phyloP scores from a whole-genome alignment of 805 yeast species.

The Peterozyma xylosa region DNA sequence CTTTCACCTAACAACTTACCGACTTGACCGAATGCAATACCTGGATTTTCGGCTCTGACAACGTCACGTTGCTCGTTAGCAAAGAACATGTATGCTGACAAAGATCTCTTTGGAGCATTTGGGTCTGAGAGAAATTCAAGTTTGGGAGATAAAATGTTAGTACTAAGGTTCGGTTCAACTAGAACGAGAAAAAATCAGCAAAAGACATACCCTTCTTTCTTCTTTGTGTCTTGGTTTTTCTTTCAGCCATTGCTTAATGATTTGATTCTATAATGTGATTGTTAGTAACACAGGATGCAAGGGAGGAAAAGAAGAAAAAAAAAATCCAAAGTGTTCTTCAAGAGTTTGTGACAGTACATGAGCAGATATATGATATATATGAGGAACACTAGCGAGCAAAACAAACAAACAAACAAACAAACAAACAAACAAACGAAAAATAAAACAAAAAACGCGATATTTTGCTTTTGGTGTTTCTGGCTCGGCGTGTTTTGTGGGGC shows the following conservation, averaged over 20 bases:
- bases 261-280: too few relatives aligned
- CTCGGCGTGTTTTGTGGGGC: too few relatives aligned
- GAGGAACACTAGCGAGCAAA: too few relatives aligned
- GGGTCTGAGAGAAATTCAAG: conserved; percentile 61
- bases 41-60: conserved; percentile 95
- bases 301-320: background rate
- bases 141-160: background rate
- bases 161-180: background rate
- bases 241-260: conserved; percentile 16
- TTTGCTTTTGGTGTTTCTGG: too few relatives aligned
- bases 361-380: too few relatives aligned
- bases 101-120: conserved; percentile 98
- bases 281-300: background rate
- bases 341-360: too few relatives aligned
- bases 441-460: too few relatives aligned
- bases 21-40: conserved; percentile 90
- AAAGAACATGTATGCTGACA: conserved; percentile 98
- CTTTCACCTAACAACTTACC: conserved; percentile 93
- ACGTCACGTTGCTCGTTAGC: conserved; percentile 96
- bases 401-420: background rate
- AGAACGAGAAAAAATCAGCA: background rate
- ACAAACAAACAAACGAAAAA: conserved; percentile 1
- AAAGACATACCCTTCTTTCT: conserved; percentile 25
- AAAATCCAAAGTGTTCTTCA: too few relatives aligned
- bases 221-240: conserved; percentile 21